A percentile compares a stretch with the other conserved stretches of the same genome.
Conservation (phyloP, 768 basidiomycete species). For the Auriculariales sp. region DNA sequence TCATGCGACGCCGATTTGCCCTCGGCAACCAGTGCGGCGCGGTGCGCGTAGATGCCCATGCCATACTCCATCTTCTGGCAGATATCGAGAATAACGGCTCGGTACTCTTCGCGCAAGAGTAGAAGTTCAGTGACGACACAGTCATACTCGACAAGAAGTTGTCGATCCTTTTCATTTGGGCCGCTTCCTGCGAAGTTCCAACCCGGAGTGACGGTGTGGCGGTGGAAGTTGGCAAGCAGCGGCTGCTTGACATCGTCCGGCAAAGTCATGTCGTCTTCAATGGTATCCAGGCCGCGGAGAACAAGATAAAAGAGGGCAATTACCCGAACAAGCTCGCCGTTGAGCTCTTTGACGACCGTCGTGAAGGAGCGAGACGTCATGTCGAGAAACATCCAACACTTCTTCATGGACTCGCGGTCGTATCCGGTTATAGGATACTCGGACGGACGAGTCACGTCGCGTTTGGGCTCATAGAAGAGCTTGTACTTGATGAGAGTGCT, state of each 20-base stretch:
- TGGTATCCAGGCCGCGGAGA: conserved; percentile 85
- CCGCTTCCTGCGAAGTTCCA: conserved; percentile 79
- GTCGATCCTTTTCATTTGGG: conserved; percentile 77
- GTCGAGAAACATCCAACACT: conserved; percentile 86
- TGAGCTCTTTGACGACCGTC: conserved; percentile 88
- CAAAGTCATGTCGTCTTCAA: conserved; percentile 98
- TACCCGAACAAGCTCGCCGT: conserved; percentile 84
- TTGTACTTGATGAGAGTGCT: conserved; percentile 70
- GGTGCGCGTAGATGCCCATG: conserved; percentile 92
- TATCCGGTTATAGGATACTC: conserved; percentile 79
- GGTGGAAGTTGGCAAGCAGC: conserved; percentile 68
- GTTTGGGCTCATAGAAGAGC: conserved; percentile 64
- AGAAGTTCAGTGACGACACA: conserved; percentile 69
- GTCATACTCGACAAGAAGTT: conserved; percentile 73
- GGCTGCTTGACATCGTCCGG: conserved; percentile 77
- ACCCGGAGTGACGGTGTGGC: conserved; percentile 62
- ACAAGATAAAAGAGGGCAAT: conserved; percentile 94
- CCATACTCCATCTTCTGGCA: conserved; percentile 77
- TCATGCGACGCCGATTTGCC: conserved; percentile 52
- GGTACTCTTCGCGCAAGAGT: conserved; percentile 39
- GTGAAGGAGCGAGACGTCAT: conserved; percentile 79
- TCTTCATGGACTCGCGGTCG: conserved; percentile 73
- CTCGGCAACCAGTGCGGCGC: conserved; percentile 44
- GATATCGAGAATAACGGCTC: conserved; percentile 69
- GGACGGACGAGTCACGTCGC: conserved; percentile 62